Evolutionary conservation across 2,329 filamentous ascomycete genomes (phyloP), one percentile per base, ranked within the genome.

Genomic region (Colletotrichum sojae): DNA sequence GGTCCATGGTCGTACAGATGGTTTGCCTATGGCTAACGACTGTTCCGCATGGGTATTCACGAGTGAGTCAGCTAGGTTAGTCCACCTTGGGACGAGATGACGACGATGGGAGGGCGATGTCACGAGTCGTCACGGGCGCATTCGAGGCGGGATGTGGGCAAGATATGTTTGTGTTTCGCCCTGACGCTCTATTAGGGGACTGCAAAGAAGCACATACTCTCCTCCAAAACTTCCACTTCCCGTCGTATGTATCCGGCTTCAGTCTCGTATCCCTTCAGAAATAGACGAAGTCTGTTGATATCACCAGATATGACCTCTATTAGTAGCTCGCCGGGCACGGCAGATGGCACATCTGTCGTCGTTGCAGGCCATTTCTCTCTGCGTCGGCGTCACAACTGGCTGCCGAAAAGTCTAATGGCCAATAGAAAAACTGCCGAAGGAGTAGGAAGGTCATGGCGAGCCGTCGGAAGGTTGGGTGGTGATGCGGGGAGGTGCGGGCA

Each of bases 381-480:
- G 49, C 12, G 2, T 55, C 58, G 58, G 58, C 5, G 45, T 43
- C 54, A 57, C 20, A 65, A 65, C 10, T 64, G 54, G 45, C 40
- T 5, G 20, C 66, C 54, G 60, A 60, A 55, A 56, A 13, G 27
- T 36, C 63, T 20, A 54, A 58, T 13, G 25, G 45, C 61, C 49
- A 65, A 59, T 65, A 13, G 18, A 39, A 55, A 27, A 69, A 65
- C 61, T 65, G 61, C 54, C 54, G 48, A 69, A n/a, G 16, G n/a
- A n/a, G 9, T 46, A 13, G 25, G 10, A n/a, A 25, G 31, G 61
- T 39, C 48, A 55, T 48, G 49, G 66, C 39, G 27, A 60, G 27
- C 13, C 16, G 20, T 31, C 12, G 43, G 36, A 31, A 8, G 9
- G 3, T 5, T 6, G 6, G 27, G 9, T 31, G 27, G 27, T 31